Evolutionary conservation across 176 grass and related monocot genomes (phyloP).

Genomic region (Microstegium vimineum): DNA sequence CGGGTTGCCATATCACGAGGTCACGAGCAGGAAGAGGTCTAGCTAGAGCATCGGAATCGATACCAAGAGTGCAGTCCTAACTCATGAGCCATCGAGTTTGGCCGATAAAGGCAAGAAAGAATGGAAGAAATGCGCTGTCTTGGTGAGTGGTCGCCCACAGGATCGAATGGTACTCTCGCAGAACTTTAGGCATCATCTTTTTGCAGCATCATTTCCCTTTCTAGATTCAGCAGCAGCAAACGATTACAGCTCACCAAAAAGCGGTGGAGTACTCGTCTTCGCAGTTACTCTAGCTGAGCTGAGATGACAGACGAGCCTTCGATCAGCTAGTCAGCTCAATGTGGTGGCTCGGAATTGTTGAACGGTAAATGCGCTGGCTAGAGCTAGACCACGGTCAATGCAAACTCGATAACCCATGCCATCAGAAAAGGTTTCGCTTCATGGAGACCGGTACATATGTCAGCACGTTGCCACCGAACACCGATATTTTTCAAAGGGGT

Average conservation of each 20-base stretch:
- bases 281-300: not conserved
- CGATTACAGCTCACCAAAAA: not conserved
- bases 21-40: constrained; percentile 9
- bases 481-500: not conserved
- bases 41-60: constrained; percentile 19
- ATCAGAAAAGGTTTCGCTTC: not conserved
- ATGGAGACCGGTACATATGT: not conserved
- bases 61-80: constrained; percentile 32
- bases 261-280: not conserved
- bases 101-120: constrained; percentile 15
- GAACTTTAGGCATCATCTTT: constrained; percentile 14
- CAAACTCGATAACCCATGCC: not conserved
- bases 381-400: too few species aligned
- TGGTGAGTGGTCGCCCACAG: constrained; percentile 18
- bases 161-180: not conserved
- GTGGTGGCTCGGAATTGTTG: not conserved
- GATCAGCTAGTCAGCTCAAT: too few species aligned
- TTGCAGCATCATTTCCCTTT: constrained; percentile 11
- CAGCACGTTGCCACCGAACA: not conserved
- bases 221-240: constrained; percentile 23
- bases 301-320: not conserved
- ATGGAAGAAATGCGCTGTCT: constrained; percentile 11
- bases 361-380: not conserved
- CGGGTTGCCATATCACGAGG: not conserved
- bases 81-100: constrained; percentile 1